A percentile compares a stretch with the other conserved stretches of the same genome.
phyloP scores from a whole-genome alignment of 148 eudicot species.

The Salicornia ramosissima region DNA sequence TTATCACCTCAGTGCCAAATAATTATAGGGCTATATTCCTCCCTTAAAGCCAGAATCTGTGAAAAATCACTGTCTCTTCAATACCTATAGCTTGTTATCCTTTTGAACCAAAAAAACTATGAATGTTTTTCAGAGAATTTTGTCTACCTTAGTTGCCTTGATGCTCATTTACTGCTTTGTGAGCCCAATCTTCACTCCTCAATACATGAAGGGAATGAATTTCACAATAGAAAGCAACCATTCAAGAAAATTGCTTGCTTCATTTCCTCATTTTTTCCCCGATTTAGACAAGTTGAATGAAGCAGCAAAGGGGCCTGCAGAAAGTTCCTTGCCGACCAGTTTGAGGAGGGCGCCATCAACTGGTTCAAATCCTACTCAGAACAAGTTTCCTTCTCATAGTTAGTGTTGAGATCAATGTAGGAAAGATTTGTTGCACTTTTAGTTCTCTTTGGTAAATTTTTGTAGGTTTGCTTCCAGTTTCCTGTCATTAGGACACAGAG shows the following conservation, averaged over 20 bases:
- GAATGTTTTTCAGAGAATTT: slow-evolving; percentile 25
- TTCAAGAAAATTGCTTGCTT: slow-evolving; percentile 26
- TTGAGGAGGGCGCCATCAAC: slow-evolving; percentile 18
- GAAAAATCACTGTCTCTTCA: slow-evolving; percentile 16
- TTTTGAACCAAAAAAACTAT: slow-evolving; percentile 26
- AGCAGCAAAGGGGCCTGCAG: not conserved
- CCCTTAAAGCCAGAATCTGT: slow-evolving; percentile 8
- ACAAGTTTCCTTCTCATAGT: slow-evolving; percentile 24
- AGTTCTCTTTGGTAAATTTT: slow-evolving; percentile 17
- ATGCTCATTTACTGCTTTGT: slow-evolving; percentile 20
- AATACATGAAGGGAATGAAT: not conserved
- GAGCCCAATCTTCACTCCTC: slow-evolving; percentile 11
- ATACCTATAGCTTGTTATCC: slow-evolving; percentile 6
- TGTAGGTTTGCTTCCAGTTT: slow-evolving; percentile 20
- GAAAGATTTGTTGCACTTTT: not conserved
- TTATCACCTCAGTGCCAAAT: slow-evolving; percentile 13
- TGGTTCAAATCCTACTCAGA: slow-evolving; percentile 25
- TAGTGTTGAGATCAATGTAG: slow-evolving; percentile 24
- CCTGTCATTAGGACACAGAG: not conserved
- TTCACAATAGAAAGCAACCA: slow-evolving; percentile 12
- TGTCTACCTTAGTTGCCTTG: slow-evolving; percentile 21
- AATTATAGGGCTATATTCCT: slow-evolving; percentile 23
- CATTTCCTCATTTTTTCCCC: not conserved
- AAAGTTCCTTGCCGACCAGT: slow-evolving; percentile 19
- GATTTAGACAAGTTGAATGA: slow-evolving; percentile 11